Conservation (phyloP, 2,329 filamentous ascomycete species). For the Hymenoscyphus salicellus region DNA sequence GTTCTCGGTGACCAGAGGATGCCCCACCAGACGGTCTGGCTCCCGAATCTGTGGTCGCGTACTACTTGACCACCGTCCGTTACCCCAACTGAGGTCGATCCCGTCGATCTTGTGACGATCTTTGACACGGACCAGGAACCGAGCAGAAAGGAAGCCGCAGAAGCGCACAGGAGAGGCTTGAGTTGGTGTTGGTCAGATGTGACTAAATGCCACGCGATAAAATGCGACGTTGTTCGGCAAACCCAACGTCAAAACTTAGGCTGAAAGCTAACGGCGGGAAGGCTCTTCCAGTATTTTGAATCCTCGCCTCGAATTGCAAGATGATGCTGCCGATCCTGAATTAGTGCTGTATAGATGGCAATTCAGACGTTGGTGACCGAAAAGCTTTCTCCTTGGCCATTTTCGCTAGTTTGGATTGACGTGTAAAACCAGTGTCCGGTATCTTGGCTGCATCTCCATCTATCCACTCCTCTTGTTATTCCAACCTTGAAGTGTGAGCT, state of each 20-base stretch:
- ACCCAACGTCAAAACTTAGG: neutral
- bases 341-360: neutral
- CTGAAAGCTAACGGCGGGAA: neutral
- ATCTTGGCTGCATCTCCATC: neutral
- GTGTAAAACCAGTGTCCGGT: neutral
- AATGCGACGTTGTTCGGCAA: neutral
- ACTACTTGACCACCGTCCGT: neutral
- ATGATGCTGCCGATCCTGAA: neutral
- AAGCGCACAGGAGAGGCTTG: no score
- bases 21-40: neutral
- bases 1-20: neutral
- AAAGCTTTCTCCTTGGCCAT: neutral
- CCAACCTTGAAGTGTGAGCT: neutral
- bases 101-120: neutral
- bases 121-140: neutral
- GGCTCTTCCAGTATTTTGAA: neutral
- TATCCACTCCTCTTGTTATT: neutral
- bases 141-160: no score
- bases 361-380: neutral
- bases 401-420: neutral
- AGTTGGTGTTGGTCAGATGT: no score
- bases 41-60: neutral
- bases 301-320: neutral
- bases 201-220: neutral
- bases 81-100: neutral